Evolutionary conservation across 208 protist species (phyloP).

Genomic region (Trypanosoma lewisi): DNA sequence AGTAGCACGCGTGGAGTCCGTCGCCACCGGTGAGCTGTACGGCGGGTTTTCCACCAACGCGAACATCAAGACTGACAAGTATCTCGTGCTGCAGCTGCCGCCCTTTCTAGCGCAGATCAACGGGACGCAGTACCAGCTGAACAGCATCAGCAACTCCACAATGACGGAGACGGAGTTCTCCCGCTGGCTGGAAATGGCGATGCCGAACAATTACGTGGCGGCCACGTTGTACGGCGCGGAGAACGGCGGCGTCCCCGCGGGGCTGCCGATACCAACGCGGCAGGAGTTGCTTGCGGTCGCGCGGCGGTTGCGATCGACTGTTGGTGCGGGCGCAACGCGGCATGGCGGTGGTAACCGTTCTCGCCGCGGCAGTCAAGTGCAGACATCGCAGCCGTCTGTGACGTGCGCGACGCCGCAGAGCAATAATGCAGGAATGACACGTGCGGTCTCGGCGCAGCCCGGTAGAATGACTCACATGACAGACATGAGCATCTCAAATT

Average conservation of each 20-base stretch:
- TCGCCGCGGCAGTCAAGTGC: constrained; percentile 4
- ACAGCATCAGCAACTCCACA: constrained; percentile 80
- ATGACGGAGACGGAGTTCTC: constrained; percentile 72
- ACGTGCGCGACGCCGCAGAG: neutral
- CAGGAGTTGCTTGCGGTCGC: constrained; percentile 32
- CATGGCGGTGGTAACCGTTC: neutral
- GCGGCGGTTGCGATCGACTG: constrained; percentile 30
- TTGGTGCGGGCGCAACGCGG: constrained; percentile 7
- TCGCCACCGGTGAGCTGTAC: constrained; percentile 55
- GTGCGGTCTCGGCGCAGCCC: neutral
- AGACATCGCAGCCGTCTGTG: neutral
- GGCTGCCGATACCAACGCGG: constrained; percentile 28
- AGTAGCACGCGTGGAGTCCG: constrained; percentile 50
- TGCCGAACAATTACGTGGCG: constrained; percentile 9
- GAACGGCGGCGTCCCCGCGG: neutral
- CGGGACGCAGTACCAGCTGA: constrained; percentile 73
- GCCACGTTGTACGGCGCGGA: neutral
- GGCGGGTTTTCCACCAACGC: constrained; percentile 59
- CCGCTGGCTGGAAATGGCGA: constrained; percentile 54
- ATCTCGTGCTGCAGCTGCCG: constrained; percentile 59
- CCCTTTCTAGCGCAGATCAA: constrained; percentile 54
- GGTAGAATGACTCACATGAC: too few species aligned
- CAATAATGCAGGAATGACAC: neutral
- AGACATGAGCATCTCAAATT: too few species aligned
- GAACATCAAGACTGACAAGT: constrained; percentile 42